Conservation (phyloP, 2,329 filamentous ascomycete genomes). For the Claviceps quebecensis region DNA sequence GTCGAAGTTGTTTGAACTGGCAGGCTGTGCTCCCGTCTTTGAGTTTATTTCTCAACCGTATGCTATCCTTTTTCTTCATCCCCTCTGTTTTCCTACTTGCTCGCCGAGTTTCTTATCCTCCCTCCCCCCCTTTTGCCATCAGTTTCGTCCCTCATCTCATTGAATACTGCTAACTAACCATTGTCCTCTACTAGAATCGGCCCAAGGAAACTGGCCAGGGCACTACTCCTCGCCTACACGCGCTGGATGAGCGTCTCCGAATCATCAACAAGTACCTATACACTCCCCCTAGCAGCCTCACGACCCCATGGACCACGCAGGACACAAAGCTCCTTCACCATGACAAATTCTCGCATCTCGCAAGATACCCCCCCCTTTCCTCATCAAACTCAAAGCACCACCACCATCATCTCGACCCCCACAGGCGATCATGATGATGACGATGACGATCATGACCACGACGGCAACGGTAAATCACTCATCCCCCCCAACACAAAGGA, state of each 20-base stretch:
- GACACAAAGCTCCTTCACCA: neutral
- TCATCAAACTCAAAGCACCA: neutral
- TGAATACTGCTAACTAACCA: neutral
- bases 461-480: neutral
- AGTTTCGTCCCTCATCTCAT: neutral
- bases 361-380: neutral
- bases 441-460: neutral
- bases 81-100: too few species aligned
- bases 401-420: neutral
- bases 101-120: too few species aligned
- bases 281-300: neutral
- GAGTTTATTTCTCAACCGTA: constrained; percentile 1
- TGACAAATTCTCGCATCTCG: neutral
- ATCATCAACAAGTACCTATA: neutral
- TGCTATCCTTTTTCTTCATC: neutral
- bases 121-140: neutral
- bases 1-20: constrained; percentile 1
- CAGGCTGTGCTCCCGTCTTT: neutral
- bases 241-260: constrained; percentile 1
- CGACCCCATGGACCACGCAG: neutral
- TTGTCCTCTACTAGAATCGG: neutral
- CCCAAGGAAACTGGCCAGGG: neutral
- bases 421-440: neutral
- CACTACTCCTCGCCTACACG: neutral
- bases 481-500: neutral